phyloP scores from a whole-genome alignment of 2,329 filamentous ascomycete genomes.

The Fusarium compactum region DNA sequence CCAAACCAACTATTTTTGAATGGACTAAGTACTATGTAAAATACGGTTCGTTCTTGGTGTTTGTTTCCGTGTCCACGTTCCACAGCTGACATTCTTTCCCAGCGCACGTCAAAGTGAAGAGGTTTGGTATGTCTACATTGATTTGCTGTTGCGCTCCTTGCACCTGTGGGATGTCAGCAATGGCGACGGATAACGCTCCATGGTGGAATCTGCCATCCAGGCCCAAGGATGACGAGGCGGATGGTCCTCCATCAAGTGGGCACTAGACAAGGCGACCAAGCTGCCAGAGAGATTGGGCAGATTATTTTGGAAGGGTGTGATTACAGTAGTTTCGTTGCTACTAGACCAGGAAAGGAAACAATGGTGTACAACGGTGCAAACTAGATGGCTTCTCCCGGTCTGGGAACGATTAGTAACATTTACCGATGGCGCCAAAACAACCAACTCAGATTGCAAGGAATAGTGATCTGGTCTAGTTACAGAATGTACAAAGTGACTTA shows the following conservation, averaged over 20 bases:
- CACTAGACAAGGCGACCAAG: background rate
- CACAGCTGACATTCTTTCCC: background rate
- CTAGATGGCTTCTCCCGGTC: no score
- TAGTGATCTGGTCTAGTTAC: background rate
- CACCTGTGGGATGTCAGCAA: fast-evolving
- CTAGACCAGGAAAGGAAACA: no score
- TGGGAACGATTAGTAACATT: background rate
- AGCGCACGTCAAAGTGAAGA: background rate
- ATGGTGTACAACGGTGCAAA: no score
- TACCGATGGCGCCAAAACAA: background rate
- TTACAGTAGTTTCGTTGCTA: no score
- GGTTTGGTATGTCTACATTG: background rate
- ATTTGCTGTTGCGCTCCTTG: background rate
- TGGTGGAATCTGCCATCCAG: background rate
- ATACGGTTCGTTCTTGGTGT: background rate
- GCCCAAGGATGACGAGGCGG: background rate
- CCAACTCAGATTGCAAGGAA: fast-evolving
- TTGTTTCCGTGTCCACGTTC: background rate
- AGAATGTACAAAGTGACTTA: background rate
- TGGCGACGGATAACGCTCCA: fast-evolving
- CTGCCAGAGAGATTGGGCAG: no score
- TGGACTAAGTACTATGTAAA: background rate
- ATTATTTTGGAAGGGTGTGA: no score
- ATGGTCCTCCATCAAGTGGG: background rate
- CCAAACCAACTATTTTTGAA: background rate